Percentiles rank a stretch among this genome's conserved stretches.
Conservation (phyloP, 2,329 filamentous ascomycete species). For the Penicillium aurantiogriseum region DNA sequence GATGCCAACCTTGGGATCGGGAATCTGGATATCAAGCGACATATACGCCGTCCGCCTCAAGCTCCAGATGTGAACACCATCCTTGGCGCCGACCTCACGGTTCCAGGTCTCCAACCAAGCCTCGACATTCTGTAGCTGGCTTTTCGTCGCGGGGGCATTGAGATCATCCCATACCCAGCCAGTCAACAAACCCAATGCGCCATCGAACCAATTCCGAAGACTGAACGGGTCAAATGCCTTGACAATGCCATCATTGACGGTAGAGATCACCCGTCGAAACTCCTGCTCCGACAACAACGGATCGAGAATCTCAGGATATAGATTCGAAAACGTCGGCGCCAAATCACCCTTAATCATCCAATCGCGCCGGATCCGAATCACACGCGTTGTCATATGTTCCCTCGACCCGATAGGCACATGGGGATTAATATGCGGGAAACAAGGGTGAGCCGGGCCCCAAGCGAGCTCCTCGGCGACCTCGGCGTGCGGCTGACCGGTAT, state of each 20-base stretch:
- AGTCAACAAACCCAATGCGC: slow-evolving; percentile 74
- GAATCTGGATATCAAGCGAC: slow-evolving; percentile 56
- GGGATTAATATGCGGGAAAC: slow-evolving; percentile 88
- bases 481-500: slow-evolving; percentile 34
- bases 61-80: slow-evolving; percentile 71
- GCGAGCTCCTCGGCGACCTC: slow-evolving; percentile 68
- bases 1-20: slow-evolving; percentile 50
- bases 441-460: slow-evolving; percentile 93
- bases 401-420: slow-evolving; percentile 77
- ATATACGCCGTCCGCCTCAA: slow-evolving; percentile 83
- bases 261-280: slow-evolving; percentile 78
- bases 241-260: slow-evolving; percentile 73
- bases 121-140: slow-evolving; percentile 68
- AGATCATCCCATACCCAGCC: slow-evolving; percentile 95
- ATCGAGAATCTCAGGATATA: slow-evolving; percentile 94
- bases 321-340: slow-evolving; percentile 87
- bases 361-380: slow-evolving; percentile 88
- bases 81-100: slow-evolving; percentile 56
- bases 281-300: slow-evolving; percentile 80
- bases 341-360: slow-evolving; percentile 89
- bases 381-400: slow-evolving; percentile 74
- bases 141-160: slow-evolving; percentile 73
- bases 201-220: slow-evolving; percentile 75
- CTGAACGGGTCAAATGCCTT: slow-evolving; percentile 78
- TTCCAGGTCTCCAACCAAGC: slow-evolving; percentile 88